Conservation (phyloP, 2,329 filamentous ascomycete genomes). For the Mollisiaceae sp. region DNA sequence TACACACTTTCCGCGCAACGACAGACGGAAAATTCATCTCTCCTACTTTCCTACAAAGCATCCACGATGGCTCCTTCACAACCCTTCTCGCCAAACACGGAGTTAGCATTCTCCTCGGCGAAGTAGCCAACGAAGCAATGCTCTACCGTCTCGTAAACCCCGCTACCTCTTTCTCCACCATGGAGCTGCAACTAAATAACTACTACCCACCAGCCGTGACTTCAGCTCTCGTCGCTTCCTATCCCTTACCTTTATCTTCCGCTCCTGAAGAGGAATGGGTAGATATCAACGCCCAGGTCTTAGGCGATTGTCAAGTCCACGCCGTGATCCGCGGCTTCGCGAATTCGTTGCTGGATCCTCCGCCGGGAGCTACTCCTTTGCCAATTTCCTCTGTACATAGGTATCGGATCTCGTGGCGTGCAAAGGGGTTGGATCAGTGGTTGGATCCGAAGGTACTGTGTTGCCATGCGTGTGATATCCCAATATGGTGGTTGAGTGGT, state of each 20-base stretch:
- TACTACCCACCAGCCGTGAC: not conserved
- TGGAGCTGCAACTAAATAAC: not conserved
- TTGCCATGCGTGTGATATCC: conserved; percentile 5
- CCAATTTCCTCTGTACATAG: not conserved
- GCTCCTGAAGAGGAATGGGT: not conserved
- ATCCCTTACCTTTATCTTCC: not conserved
- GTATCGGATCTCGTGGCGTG: conserved; percentile 5
- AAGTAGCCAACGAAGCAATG: not conserved
- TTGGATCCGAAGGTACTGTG: not conserved
- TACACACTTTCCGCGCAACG: not conserved
- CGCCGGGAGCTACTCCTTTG: not conserved
- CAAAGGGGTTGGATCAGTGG: conserved; percentile 4
- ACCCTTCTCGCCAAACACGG: not conserved
- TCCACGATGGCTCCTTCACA: not conserved
- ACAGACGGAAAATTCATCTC: not conserved
- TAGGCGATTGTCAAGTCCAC: conserved; percentile 1
- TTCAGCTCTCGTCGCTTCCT: not conserved
- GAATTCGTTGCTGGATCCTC: not conserved
- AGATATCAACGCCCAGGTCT: not conserved
- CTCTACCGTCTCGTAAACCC: conserved; percentile 6
- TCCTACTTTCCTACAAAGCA: not conserved
- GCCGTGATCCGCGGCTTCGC: not conserved
- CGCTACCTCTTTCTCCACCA: not conserved
- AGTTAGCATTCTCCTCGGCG: not conserved
- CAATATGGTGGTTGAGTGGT: conserved; percentile 4